Base-by-base conservation (phyloP, 2,329 filamentous ascomycete species). In the Penicillium sp. region DNA sequence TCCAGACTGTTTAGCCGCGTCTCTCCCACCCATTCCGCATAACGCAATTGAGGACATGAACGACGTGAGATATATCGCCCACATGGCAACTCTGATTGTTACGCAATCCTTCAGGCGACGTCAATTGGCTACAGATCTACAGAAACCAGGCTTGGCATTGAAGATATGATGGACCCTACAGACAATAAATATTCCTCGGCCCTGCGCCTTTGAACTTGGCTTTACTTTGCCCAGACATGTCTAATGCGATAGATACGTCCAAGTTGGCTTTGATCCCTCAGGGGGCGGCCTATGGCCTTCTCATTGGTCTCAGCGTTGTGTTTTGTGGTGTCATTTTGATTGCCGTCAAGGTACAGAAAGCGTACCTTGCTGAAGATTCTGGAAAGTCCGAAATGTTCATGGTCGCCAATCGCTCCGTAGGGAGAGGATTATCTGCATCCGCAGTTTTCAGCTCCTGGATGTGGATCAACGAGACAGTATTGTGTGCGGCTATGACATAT, bases 291-390 rank as follows among this genome's bases (percentile, higher is more conserved):
- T 80, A 81, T 69, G 78, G 78, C 56, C 67, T 81, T 19, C 73
- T 82, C 40, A 73, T 81, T 54, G 80, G 78, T 7, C 73, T 82
- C 6, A 76, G 76, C 1, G 67, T 81, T 1, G 58, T 77, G 1
- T 82, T 82, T 58, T 78, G 75, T 51, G 67, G 72, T 4, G 73
- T 82, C 17, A 80, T 81, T 56, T 57, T 82, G 7, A 61, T 69
- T 5, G 78, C 78, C 5, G 73, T 81, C 33, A 74, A 75, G 37
- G 68, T 81, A 3, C 79, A 81, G 64, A 70, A 65, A 35, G 59
- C 60, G 0, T 69, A 70, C 56, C 61, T 70, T 4, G 57, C 63
- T 2, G 68, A 70, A 33, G 68, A 70, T 42, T 70, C 68, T 7
- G 67, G 63, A 14, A 77, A 76, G 16, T 79, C 78, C 1, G 72